Base-by-base conservation (phyloP, 1,284 basidiomycete species). In the Mycosarcoma mackinlayi region DNA sequence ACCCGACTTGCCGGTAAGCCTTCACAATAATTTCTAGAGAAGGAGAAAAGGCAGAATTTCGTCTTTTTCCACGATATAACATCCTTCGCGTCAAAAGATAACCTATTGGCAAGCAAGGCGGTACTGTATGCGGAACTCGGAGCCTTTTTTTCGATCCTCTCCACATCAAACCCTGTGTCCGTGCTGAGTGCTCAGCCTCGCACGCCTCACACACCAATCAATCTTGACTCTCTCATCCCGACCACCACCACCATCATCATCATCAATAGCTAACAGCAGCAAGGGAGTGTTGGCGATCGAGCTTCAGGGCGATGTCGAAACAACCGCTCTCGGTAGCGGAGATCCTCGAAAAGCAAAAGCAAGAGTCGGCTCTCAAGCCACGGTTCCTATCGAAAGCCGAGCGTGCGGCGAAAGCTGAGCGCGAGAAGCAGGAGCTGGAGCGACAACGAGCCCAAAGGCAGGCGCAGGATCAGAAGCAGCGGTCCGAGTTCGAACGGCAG, bases 401-500 rank as follows among this genome's bases (percentile, higher is more conserved):
- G 31, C 65, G 77, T 4, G 48, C 58, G 18, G 53, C 66, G 23
- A 75, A 76, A 40, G 76, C 77, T 0, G 49, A 62, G 16, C 61
- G 58, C 34, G 59, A 64, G 34, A 44, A 60, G 44, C 49, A 62
- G 38, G 50, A 55, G 21, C 46, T 72, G 25, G 68, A 63, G 25
- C 49, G 50, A 6, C 41, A 62, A 34, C 55, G 44, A 77, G 69
- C 49, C 14, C 57, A 63, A 14, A 88, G 86, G 66, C 88, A 88
- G 61, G 88, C 91, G 41, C 83, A 85, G 5, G 62, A 87, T 1
- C 86, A 85, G 57, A 81, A 83, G 49, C 88, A 91, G 63, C 85
- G 91, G 35, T 88, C 90, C 55, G 81, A 78, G 8, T 85, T 95
- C 9, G 93, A 97, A 81, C 84, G 86, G 16, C 88, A 90, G 38